Conservation (phyloP, 2,329 filamentous ascomycete species). For the Ophiostoma sp. region DNA sequence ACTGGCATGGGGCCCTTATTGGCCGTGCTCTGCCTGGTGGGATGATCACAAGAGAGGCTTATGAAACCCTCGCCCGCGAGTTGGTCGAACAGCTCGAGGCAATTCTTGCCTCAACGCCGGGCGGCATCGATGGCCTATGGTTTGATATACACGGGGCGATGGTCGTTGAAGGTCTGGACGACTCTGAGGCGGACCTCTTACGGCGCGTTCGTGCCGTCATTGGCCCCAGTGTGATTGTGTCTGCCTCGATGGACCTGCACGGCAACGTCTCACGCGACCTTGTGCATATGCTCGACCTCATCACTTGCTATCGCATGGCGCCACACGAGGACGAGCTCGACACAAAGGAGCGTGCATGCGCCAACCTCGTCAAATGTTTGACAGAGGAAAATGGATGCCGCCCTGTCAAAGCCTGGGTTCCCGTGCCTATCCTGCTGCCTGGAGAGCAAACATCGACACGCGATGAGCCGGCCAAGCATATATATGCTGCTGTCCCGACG, state of each 20-base stretch:
- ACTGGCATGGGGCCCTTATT: slow-evolving; percentile 48
- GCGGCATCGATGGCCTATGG: slow-evolving; percentile 45
- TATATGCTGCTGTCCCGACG: slow-evolving; percentile 44
- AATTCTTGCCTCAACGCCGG: slow-evolving; percentile 33
- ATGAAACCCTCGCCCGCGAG: slow-evolving; percentile 41
- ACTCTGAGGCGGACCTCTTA: slow-evolving; percentile 45
- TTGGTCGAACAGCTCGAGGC: slow-evolving; percentile 37
- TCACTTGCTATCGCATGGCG: slow-evolving; percentile 50
- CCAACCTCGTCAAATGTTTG: slow-evolving; percentile 42
- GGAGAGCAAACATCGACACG: slow-evolving; percentile 53
- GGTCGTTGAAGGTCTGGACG: slow-evolving; percentile 46
- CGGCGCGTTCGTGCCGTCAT: slow-evolving; percentile 41
- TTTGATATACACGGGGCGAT: slow-evolving; percentile 54
- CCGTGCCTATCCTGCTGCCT: slow-evolving; percentile 47
- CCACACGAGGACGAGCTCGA: slow-evolving; percentile 47
- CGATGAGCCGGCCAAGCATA: slow-evolving; percentile 45
- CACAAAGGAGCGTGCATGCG: slow-evolving; percentile 48
- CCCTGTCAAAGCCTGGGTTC: slow-evolving; percentile 49
- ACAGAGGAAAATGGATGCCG: slow-evolving; percentile 26
- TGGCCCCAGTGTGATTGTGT: slow-evolving; percentile 43
- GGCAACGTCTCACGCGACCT: slow-evolving; percentile 48
- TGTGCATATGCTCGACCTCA: slow-evolving; percentile 45
- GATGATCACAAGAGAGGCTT: slow-evolving; percentile 41
- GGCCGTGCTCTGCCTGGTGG: slow-evolving; percentile 49
- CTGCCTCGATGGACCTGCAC: slow-evolving; percentile 52